Conservation (phyloP, 1,139 yeast genomes). For the Kodamaea arcana region DNA sequence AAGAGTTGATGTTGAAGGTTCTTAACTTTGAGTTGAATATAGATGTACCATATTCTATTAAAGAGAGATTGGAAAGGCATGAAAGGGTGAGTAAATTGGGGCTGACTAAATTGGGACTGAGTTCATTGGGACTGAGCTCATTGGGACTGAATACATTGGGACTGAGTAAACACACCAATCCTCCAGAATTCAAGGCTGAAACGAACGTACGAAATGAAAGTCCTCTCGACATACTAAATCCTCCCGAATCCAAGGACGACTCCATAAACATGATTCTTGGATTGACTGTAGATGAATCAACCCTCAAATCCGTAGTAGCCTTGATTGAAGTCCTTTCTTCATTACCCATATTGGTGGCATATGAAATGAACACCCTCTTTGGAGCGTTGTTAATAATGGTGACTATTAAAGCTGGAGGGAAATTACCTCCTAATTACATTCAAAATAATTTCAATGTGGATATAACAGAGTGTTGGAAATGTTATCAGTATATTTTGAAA, state of each 20-base stretch:
- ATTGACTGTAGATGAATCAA: too few relatives aligned
- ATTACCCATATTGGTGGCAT: constrained; percentile 36
- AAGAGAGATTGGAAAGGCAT: constrained; percentile 27
- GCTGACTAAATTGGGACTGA: not conserved
- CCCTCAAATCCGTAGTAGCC: constrained; percentile 29
- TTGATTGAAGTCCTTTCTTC: constrained; percentile 40
- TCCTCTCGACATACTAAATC: too few relatives aligned
- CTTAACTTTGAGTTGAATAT: constrained; percentile 40
- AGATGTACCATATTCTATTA: constrained; percentile 36
- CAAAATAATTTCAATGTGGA: not conserved
- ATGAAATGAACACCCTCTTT: constrained; percentile 31
- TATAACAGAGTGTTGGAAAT: not conserved
- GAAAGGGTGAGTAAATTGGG: too few relatives aligned
- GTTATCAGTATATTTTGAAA: not conserved
- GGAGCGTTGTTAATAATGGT: constrained; percentile 31
- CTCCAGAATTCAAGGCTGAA: too few relatives aligned
- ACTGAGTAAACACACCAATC: too few relatives aligned
- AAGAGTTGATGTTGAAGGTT: constrained; percentile 38
- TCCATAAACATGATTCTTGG: too few relatives aligned
- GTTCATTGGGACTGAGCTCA: not conserved
- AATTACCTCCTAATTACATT: not conserved
- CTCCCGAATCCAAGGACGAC: not conserved
- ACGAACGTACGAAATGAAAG: too few relatives aligned
- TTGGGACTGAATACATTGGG: not conserved
- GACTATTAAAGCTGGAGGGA: constrained; percentile 25